These are phyloP conservation scores for Scedosporium apiospermum DNA, from an alignment of 2,329 filamentous ascomycete genomes.

Conservation along the genomic window DNA sequence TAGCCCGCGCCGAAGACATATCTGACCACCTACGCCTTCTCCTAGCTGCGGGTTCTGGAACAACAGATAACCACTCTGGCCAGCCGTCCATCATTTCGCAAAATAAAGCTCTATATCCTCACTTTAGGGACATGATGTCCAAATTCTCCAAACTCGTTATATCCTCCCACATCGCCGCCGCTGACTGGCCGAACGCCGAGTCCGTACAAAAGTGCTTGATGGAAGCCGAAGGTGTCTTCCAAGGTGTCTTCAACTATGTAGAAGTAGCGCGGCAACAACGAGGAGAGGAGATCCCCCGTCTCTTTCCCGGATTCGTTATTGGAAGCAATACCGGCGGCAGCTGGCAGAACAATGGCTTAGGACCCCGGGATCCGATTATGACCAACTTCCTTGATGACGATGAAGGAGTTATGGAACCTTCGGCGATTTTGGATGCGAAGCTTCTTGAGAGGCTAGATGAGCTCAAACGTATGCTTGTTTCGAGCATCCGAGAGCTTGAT, in stretches of 20 bases:
- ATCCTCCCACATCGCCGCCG: conserved; percentile 93
- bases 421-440: conserved; percentile 62
- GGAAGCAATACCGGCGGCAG: conserved; percentile 76
- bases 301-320: conserved; percentile 87
- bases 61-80: conserved; percentile 96
- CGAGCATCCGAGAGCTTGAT: conserved; percentile 77
- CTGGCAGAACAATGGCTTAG: conserved; percentile 68
- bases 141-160: conserved; percentile 98
- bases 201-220: conserved; percentile 91
- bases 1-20: conserved; percentile 91
- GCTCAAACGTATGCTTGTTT: conserved; percentile 73
- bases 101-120: conserved; percentile 92
- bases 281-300: conserved; percentile 84
- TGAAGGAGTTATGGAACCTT: conserved; percentile 63
- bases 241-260: conserved; percentile 92
- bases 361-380: conserved; percentile 59
- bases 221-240: conserved; percentile 91
- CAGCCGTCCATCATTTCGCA: conserved; percentile 99
- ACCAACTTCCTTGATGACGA: conserved; percentile 83
- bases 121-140: conserved; percentile 99
- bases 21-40: conserved; percentile 90
- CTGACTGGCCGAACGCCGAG: conserved; percentile 90
- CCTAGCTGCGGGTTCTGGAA: conserved; percentile 90
- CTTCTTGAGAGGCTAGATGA: conserved; percentile 79
- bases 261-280: conserved; percentile 89